Conservation (phyloP, 1,139 yeast genomes). For the Suhomyces taliae region DNA sequence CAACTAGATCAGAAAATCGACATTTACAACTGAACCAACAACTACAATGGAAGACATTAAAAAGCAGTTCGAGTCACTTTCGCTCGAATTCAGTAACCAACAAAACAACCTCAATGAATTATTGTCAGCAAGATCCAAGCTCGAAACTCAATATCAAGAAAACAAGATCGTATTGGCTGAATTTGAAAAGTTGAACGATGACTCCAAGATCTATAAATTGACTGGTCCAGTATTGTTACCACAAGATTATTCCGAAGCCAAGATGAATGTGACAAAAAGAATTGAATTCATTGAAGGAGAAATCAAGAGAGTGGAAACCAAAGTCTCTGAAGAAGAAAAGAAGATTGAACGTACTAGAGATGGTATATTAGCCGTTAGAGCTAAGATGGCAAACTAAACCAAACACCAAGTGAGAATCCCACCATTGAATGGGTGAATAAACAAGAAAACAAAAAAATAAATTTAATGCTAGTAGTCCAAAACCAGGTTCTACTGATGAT, state of each 20-base stretch:
- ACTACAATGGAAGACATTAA: constrained; percentile 26
- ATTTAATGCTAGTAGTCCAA: background rate
- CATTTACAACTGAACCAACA: background rate
- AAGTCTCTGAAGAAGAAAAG: constrained; percentile 53
- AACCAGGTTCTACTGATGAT: too few relatives aligned
- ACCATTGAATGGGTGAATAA: background rate
- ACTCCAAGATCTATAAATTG: constrained; percentile 76
- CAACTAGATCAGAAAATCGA: background rate
- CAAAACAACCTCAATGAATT: constrained; percentile 45
- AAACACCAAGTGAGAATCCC: background rate
- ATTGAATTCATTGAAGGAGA: constrained; percentile 82
- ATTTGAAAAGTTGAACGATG: constrained; percentile 58
- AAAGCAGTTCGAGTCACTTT: constrained; percentile 41
- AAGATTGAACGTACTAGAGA: constrained; percentile 51
- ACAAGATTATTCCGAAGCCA: constrained; percentile 81
- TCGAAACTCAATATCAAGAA: constrained; percentile 84
- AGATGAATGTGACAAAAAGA: constrained; percentile 79
- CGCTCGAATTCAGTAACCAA: constrained; percentile 38
- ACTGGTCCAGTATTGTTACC: constrained; percentile 93
- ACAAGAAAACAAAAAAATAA: background rate
- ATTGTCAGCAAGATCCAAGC: constrained; percentile 60
- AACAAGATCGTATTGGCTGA: constrained; percentile 89
- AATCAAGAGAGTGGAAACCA: constrained; percentile 65
- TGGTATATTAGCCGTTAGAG: constrained; percentile 45
- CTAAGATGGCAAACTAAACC: constrained; percentile 19